phyloP scores from a whole-genome alignment of 1,139 yeast genomes.

The Lodderomyces margitis region DNA sequence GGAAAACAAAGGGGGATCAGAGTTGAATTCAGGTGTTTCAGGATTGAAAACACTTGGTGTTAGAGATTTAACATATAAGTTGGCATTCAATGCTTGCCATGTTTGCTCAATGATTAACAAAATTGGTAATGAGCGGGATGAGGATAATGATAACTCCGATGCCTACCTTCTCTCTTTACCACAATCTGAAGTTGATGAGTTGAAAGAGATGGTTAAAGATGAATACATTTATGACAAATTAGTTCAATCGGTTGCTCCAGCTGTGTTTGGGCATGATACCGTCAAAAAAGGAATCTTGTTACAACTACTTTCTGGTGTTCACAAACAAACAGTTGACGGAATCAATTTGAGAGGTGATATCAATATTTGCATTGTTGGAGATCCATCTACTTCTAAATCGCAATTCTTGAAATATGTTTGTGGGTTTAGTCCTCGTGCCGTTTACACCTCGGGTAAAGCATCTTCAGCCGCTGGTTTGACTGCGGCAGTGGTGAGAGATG shows the following conservation, averaged over 20 bases:
- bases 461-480: constrained; percentile 98
- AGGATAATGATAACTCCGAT: neutral
- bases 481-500: constrained; percentile 97
- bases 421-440: constrained; percentile 89
- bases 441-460: constrained; percentile 97
- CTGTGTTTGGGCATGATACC: constrained; percentile 94
- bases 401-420: constrained; percentile 94
- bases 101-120: constrained; percentile 60
- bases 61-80: constrained; percentile 86
- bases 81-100: constrained; percentile 91
- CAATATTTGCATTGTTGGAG: constrained; percentile 95
- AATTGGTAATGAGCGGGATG: constrained; percentile 28
- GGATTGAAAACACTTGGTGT: constrained; percentile 90
- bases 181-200: constrained; percentile 78
- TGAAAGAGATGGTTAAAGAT: constrained; percentile 89
- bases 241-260: constrained; percentile 91
- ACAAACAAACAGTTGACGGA: constrained; percentile 91
- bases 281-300: constrained; percentile 88
- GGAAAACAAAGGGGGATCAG: constrained; percentile 57
- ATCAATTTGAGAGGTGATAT: constrained; percentile 96
- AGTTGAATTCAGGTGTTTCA: constrained; percentile 77
- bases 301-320: constrained; percentile 95
- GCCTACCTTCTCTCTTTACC: constrained; percentile 51
- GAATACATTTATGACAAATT: constrained; percentile 81
- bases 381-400: constrained; percentile 96